A percentile compares a stretch with the other conserved stretches of the same genome.
phyloP scores from a whole-genome alignment of 1,139 yeast species.

The Lizanozyma gosingica region DNA sequence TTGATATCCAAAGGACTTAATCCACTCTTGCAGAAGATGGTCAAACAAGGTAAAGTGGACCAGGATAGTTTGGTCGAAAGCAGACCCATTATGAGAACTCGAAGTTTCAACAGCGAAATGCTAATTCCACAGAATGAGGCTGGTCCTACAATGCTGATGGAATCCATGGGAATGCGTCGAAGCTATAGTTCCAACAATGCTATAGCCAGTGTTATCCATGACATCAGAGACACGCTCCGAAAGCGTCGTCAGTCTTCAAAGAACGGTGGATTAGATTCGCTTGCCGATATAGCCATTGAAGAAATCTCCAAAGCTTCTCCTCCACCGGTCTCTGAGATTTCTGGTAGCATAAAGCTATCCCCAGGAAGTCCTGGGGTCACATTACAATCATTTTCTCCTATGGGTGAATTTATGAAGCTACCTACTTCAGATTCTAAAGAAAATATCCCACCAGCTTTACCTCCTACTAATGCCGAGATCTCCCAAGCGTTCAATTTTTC shows the following conservation, averaged over 20 bases:
- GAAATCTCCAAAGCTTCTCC: conserved; percentile 11
- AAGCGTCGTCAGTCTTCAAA: not conserved
- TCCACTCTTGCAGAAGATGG: conserved; percentile 17
- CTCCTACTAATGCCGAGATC: too few species aligned
- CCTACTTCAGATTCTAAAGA: not conserved
- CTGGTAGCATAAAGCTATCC: not conserved
- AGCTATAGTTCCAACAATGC: not conserved
- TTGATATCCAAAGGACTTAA: conserved; percentile 41
- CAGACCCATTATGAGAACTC: not conserved
- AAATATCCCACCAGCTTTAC: not conserved
- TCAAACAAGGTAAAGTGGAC: conserved; percentile 7
- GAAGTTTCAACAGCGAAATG: not conserved
- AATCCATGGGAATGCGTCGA: not conserved
- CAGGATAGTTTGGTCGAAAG: not conserved
- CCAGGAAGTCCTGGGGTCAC: conserved; percentile 2
- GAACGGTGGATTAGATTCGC: conserved; percentile 10
- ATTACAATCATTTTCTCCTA: not conserved
- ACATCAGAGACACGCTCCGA: not conserved
- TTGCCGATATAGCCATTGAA: conserved; percentile 17
- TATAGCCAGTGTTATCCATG: not conserved
- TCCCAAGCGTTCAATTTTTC: not conserved
- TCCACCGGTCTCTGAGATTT: not conserved
- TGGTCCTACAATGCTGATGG: too few species aligned
- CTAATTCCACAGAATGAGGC: conserved; percentile 11
- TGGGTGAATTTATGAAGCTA: not conserved